These are phyloP conservation scores for Dissophora ornata DNA, from an alignment of 192 early-diverging fungal genomes.

Conservation along the genomic window DNA sequence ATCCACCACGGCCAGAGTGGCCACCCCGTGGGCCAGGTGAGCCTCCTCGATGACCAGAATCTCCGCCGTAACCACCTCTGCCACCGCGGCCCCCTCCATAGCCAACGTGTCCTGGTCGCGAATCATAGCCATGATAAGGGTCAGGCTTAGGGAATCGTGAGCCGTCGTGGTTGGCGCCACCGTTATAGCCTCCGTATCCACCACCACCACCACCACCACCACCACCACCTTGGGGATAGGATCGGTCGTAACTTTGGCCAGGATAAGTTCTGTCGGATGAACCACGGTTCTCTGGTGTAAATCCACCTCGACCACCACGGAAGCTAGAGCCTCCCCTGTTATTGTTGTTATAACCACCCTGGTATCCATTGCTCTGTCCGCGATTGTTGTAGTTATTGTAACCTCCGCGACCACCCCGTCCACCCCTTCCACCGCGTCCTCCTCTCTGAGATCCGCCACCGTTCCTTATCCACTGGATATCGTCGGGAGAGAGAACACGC, in stretches of 20 bases:
- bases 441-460: conserved; percentile 58
- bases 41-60: conserved; percentile 35
- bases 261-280: conserved; percentile 36
- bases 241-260: conserved; percentile 45
- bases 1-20: conserved; percentile 31
- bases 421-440: conserved; percentile 51
- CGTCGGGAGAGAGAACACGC: conserved; percentile 48
- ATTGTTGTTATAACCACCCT: conserved; percentile 41
- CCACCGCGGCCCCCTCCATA: conserved; percentile 45
- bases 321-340: conserved; percentile 30
- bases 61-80: conserved; percentile 29
- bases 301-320: conserved; percentile 38
- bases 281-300: conserved; percentile 49
- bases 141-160: conserved; percentile 34
- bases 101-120: conserved; percentile 41
- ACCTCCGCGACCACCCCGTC: conserved; percentile 36
- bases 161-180: conserved; percentile 37
- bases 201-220: conserved; percentile 2
- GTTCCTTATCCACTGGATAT: conserved; percentile 58
- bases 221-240: conserved; percentile 29
- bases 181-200: conserved; percentile 43
- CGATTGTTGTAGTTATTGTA: conserved; percentile 34
- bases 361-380: conserved; percentile 42
- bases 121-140: conserved; percentile 48
- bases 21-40: conserved; percentile 32